Conservation (phyloP, 345 rosid genomes). For the Psidium guajava region DNA sequence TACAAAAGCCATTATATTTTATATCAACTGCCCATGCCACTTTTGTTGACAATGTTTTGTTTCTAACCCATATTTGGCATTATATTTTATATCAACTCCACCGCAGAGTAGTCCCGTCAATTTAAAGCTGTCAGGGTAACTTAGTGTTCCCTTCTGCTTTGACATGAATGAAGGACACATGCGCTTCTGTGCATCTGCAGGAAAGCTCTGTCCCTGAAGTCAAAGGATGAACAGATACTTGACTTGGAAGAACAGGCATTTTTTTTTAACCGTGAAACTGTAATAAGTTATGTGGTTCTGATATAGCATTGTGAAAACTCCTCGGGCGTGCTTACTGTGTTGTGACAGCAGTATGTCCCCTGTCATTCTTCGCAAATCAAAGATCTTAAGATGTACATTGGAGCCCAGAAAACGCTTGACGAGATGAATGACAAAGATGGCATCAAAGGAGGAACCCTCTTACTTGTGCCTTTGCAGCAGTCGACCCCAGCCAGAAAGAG, state of each 20-base stretch:
- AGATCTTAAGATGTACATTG: constrained; percentile 58
- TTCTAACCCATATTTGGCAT: not conserved
- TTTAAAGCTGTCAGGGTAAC: no score
- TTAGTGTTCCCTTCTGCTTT: no score
- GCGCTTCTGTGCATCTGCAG: constrained; percentile 4
- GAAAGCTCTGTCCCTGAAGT: constrained; percentile 25
- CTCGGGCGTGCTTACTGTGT: rapidly evolving
- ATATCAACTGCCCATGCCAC: not conserved
- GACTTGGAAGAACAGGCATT: constrained; percentile 85
- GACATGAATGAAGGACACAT: no score
- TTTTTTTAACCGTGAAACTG: not conserved
- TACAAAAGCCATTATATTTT: not conserved
- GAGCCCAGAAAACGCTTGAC: constrained; percentile 61
- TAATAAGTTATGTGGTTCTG: not conserved
- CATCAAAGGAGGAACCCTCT: constrained; percentile 46
- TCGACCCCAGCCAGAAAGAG: constrained; percentile 29
- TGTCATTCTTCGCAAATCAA: constrained; percentile 36
- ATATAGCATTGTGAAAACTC: not conserved
- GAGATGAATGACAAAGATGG: constrained; percentile 47
- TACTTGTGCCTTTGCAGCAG: constrained; percentile 52
- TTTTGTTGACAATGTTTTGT: not conserved
- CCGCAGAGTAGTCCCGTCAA: no score
- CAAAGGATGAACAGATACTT: constrained; percentile 46
- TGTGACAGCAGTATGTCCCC: not conserved
- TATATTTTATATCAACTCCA: no score